Base-by-base conservation (phyloP, 345 rosid genomes). In the Kernera saxatilis region DNA sequence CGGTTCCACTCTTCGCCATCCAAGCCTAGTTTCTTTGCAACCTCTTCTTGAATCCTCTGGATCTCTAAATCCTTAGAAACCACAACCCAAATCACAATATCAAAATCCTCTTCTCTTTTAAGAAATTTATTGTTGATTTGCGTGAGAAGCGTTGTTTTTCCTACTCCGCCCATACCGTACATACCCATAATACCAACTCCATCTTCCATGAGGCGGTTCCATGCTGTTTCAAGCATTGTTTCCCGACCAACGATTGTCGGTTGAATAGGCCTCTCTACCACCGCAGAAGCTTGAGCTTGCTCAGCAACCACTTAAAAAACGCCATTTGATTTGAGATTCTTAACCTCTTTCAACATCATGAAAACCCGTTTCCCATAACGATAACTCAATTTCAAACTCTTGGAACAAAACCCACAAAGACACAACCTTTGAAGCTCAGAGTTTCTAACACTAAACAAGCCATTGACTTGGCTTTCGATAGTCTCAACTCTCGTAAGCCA, bases 91-190 rank as follows among this genome's bases (percentile, higher is more conserved):
- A 44, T 44, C 40, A 62, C 80, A 32, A 41, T 0, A 52, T 66
- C 58, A 51, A 65, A 64, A 36, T 3, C 40, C 30, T 12, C 1
- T 0, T 11, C 3, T 1, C 13, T n/a, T 0, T 0, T 13, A 12
- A 8, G 4, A 25, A 59, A 51, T 27, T 41, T 68, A 9, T 68
- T 67, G 19, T 51, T 59, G 25, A 68, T 60, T 10, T 50, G 48
- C 1, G 12, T 49, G 14, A 74, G 52, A 32, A 74, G 73, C 26
- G 78, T 74, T 2, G 73, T 74, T 55, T 74, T 74, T 2, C 79
- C 79, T 5, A 69, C 75, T 44, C 67, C 67, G 0, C 27, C 53
- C 40, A 44, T 62, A 44, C 67, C 41, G 2, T 39, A 11, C 21
- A 78, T 0, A 5, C 82, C 76, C 2, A 79, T 1, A 17, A 52